Percentiles rank a stretch among this genome's conserved stretches.
These are phyloP conservation scores for Trichophyton benhamiae DNA, from an alignment of 2,329 filamentous ascomycete genomes.

Conservation along the genomic window DNA sequence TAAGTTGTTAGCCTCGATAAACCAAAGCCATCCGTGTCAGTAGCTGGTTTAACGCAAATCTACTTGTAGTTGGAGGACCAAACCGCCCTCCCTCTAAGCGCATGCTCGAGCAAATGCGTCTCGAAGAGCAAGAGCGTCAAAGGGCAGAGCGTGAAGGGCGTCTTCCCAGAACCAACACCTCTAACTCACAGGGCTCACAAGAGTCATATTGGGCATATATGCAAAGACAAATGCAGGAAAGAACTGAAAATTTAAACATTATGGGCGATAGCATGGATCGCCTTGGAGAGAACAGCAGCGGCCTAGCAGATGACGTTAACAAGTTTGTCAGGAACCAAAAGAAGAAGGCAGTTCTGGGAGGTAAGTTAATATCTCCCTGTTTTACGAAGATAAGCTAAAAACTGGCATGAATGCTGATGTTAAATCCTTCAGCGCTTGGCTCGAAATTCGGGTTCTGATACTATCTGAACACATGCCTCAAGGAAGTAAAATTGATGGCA, in stretches of 20 bases:
- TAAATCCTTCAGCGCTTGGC: constrained; percentile 23
- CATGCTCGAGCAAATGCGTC: constrained; percentile 67
- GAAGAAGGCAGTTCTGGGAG: constrained; percentile 64
- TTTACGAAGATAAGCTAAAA: background rate
- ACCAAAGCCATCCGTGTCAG: background rate
- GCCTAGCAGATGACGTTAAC: constrained; percentile 76
- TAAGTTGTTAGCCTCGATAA: constrained; percentile 20
- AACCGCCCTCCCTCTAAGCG: constrained; percentile 78
- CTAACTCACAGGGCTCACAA: constrained; percentile 30
- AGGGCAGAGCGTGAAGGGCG: constrained; percentile 21
- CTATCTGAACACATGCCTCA: background rate
- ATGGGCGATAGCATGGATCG: constrained; percentile 77
- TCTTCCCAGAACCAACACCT: background rate
- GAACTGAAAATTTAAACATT: constrained; percentile 74
- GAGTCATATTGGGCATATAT: constrained; percentile 66
- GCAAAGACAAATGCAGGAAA: constrained; percentile 72
- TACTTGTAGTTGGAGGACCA: constrained; percentile 57
- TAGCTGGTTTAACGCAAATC: background rate
- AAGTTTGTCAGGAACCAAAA: constrained; percentile 85
- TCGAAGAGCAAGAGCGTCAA: constrained; percentile 53
- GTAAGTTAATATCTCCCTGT: constrained; percentile 21
- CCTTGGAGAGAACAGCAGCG: constrained; percentile 65
- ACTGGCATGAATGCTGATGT: constrained; percentile 1
- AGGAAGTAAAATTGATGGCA: background rate
- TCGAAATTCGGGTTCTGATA: constrained; percentile 33